These are phyloP conservation scores for Dovyalis caffra DNA, from an alignment of 345 rosid genomes.

Conservation along the genomic window DNA sequence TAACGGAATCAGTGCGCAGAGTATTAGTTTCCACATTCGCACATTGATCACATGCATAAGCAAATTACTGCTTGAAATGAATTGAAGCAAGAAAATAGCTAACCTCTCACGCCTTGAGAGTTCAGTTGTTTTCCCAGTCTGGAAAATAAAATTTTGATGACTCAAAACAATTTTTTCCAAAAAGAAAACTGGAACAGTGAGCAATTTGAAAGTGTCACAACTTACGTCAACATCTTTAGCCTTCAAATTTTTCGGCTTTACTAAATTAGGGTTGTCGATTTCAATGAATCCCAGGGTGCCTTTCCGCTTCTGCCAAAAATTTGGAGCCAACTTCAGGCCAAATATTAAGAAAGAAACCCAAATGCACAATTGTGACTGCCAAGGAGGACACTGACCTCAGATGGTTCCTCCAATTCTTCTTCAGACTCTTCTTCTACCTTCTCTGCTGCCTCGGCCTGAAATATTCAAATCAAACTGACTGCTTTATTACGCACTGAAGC, in stretches of 20 bases:
- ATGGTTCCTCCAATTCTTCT: constrained; percentile 5
- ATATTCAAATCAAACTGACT: not conserved
- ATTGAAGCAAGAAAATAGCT: constrained; percentile 8
- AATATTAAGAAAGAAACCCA: not conserved
- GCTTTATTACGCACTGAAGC: not conserved
- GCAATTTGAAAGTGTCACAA: constrained; percentile 1
- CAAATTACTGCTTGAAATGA: not conserved
- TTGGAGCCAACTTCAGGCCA: not conserved
- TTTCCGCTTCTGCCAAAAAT: constrained; percentile 56
- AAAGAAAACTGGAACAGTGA: not conserved
- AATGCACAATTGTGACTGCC: not conserved
- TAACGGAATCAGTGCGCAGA: not conserved
- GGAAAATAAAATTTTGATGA: constrained; percentile 1
- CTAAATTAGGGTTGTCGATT: constrained; percentile 78
- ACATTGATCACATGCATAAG: not conserved
- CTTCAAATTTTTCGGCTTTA: constrained; percentile 58
- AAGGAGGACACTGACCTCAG: not conserved
- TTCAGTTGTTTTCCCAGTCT: constrained; percentile 69
- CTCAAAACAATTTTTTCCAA: not conserved
- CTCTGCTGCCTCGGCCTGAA: not conserved
- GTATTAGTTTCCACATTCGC: not conserved
- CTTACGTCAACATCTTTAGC: constrained; percentile 72
- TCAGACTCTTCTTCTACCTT: constrained; percentile 10
- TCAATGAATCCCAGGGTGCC: constrained; percentile 70
- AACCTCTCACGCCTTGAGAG: constrained; percentile 96